Percentiles rank a stretch among this genome's conserved stretches.
Evolutionary conservation across 176 grass and related monocot species (phyloP).

Genomic region (Puya raimondii): DNA sequence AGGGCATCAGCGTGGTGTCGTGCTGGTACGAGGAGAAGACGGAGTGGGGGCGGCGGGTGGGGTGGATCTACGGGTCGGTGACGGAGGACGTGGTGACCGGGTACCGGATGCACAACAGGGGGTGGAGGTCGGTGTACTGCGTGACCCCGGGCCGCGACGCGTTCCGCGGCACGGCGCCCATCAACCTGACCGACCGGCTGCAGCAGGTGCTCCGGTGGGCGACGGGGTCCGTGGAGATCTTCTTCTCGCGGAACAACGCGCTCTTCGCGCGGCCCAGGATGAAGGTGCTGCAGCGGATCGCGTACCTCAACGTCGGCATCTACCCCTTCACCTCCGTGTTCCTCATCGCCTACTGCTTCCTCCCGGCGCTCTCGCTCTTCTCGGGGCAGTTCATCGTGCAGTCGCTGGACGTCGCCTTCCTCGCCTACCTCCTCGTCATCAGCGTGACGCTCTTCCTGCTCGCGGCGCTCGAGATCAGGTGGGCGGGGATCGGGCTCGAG

Average conservation of each 20-base stretch:
- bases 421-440: constrained; percentile 69
- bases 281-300: constrained; percentile 71
- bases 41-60: constrained; percentile 50
- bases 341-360: constrained; percentile 86
- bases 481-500: constrained; percentile 68
- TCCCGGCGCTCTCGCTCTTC: constrained; percentile 78
- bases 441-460: constrained; percentile 55
- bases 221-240: constrained; percentile 81
- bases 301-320: constrained; percentile 87
- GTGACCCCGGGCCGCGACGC: constrained; percentile 60
- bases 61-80: constrained; percentile 64
- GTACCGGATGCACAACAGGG: constrained; percentile 80
- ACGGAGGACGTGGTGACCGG: constrained; percentile 78
- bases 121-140: constrained; percentile 60
- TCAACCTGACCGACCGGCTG: constrained; percentile 67
- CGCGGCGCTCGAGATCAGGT: constrained; percentile 76
- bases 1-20: constrained; percentile 32
- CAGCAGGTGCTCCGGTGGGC: constrained; percentile 80
- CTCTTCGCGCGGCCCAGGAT: constrained; percentile 58
- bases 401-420: constrained; percentile 68
- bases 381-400: constrained; percentile 92
- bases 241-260: constrained; percentile 90
- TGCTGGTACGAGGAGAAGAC: constrained; percentile 66
- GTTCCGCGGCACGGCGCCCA: constrained; percentile 73
- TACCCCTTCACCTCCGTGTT: constrained; percentile 96